Conservation (phyloP, 2,329 filamentous ascomycete species). For the Lachnellula hyalina region DNA sequence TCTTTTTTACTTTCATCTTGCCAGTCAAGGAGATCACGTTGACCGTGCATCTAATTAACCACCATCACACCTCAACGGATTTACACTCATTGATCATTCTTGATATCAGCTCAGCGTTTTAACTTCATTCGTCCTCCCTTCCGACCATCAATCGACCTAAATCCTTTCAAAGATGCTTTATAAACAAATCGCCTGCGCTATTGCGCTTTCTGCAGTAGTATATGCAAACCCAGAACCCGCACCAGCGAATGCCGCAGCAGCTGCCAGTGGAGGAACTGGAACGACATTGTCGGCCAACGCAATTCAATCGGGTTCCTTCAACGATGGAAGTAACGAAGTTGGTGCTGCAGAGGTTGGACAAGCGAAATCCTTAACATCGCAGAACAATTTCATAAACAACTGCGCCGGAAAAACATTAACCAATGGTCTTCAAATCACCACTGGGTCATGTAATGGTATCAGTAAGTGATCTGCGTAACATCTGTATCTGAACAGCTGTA, state of each 20-base stretch:
- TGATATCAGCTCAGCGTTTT: slow-evolving; percentile 11
- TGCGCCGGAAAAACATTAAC: slow-evolving; percentile 40
- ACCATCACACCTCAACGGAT: slow-evolving; percentile 30
- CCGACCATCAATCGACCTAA: neutral
- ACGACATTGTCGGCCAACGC: slow-evolving; percentile 7
- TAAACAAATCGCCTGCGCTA: slow-evolving; percentile 21
- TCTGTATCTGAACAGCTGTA: neutral
- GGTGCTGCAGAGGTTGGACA: slow-evolving; percentile 16
- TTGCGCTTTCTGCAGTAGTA: slow-evolving; percentile 19
- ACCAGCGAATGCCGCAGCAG: neutral
- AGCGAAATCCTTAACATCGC: slow-evolving; percentile 19
- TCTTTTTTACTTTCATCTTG: slow-evolving; percentile 29
- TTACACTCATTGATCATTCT: slow-evolving; percentile 24
- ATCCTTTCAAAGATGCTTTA: slow-evolving; percentile 25
- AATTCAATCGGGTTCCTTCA: slow-evolving; percentile 19
- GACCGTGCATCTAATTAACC: slow-evolving; percentile 31
- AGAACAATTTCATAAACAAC: slow-evolving; percentile 29
- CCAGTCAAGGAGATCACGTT: slow-evolving; percentile 34
- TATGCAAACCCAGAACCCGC: slow-evolving; percentile 16
- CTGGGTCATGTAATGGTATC: slow-evolving; percentile 53
- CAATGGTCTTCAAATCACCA: slow-evolving; percentile 51
- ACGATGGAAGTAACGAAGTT: slow-evolving; percentile 15
- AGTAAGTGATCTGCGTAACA: slow-evolving; percentile 12
- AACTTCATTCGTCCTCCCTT: slow-evolving; percentile 2
- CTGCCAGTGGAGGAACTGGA: neutral